Percentiles rank a stretch among this genome's conserved stretches.
Evolutionary conservation across 1,139 yeast species (phyloP).

Genomic region (Williopsis jadinii): DNA sequence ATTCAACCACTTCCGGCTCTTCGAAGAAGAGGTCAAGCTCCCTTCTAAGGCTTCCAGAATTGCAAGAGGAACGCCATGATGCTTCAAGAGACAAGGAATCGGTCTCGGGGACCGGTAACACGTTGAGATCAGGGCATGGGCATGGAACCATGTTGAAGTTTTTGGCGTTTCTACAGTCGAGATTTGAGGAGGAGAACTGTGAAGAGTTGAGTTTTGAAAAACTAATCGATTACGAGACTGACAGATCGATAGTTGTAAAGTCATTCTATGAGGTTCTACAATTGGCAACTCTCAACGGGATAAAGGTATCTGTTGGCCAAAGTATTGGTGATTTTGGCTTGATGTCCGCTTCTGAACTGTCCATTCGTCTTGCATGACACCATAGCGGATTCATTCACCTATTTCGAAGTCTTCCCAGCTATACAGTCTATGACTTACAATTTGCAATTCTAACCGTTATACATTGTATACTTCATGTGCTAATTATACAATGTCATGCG

Average conservation of each 20-base stretch:
- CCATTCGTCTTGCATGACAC: no score
- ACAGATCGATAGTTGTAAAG: conserved; percentile 30
- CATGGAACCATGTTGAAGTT: conserved; percentile 15
- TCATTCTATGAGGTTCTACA: conserved; percentile 36
- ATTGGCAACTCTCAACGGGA: conserved; percentile 26
- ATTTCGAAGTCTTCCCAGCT: no score
- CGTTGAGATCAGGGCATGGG: neutral
- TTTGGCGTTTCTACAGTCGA: conserved; percentile 14
- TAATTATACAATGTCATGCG: no score
- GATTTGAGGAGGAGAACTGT: conserved; percentile 12
- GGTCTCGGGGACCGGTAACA: neutral
- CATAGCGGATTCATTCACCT: no score
- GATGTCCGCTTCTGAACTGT: no score
- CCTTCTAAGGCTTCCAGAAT: conserved; percentile 10
- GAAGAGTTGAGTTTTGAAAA: conserved; percentile 11
- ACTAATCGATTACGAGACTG: conserved; percentile 11
- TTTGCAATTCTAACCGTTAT: no score
- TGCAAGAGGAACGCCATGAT: conserved; percentile 7
- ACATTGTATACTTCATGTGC: no score
- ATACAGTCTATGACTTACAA: no score
- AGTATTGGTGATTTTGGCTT: no score
- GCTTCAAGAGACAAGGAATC: neutral
- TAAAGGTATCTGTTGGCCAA: conserved; percentile 1
- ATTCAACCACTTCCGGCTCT: conserved; percentile 1
- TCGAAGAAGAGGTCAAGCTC: conserved; percentile 15